These are phyloP conservation scores for Verticillium zaregamsianum DNA, from an alignment of 2,329 filamentous ascomycete genomes.

Conservation along the genomic window DNA sequence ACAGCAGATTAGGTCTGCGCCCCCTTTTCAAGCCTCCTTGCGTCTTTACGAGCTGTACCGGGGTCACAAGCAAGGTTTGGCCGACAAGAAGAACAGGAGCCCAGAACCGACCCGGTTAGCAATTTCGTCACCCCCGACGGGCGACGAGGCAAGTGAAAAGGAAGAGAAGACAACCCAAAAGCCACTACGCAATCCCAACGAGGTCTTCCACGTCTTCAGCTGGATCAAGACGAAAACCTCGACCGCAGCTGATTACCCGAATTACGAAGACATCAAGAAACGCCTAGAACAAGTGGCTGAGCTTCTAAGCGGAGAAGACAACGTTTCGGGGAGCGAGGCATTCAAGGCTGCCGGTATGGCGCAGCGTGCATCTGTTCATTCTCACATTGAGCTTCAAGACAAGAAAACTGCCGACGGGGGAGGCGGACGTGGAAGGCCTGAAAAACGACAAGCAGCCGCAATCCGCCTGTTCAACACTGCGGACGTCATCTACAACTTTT, in stretches of 20 bases:
- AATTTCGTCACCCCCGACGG: background rate
- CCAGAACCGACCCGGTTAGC: background rate
- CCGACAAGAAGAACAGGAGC: background rate
- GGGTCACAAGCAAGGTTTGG: background rate
- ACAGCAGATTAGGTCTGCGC: conserved; percentile 2
- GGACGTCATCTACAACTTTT: conserved; percentile 35
- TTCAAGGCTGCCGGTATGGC: conserved; percentile 12
- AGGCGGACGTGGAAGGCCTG: background rate
- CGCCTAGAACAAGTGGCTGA: background rate
- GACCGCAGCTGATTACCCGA: background rate
- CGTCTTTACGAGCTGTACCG: background rate
- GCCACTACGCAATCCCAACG: background rate
- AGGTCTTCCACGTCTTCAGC: conserved; percentile 10
- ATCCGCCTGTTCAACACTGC: conserved; percentile 31
- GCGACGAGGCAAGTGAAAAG: background rate
- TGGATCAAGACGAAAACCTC: conserved; percentile 4
- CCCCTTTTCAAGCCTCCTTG: conserved; percentile 3
- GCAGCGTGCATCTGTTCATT: conserved; percentile 1
- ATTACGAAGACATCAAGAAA: background rate
- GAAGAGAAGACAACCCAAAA: background rate
- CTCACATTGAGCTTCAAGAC: conserved; percentile 7
- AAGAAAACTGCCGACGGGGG: background rate
- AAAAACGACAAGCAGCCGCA: conserved; percentile 8
- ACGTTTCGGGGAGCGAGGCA: conserved; percentile 7
- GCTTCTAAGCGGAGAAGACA: conserved; percentile 6